phyloP scores from a whole-genome alignment of 768 basidiomycete genomes.

The Russula compacta region DNA sequence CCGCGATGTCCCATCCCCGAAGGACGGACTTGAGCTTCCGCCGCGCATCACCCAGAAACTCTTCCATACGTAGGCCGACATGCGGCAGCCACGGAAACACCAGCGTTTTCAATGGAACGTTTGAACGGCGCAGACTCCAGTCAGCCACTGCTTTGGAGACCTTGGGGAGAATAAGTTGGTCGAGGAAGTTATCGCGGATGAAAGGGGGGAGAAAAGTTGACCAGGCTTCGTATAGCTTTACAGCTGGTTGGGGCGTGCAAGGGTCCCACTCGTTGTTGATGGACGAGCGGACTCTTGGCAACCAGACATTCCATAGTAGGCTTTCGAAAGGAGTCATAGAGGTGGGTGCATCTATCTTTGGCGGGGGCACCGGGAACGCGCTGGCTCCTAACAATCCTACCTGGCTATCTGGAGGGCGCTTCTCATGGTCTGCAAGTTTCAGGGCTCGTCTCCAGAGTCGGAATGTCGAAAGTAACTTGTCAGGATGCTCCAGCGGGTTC shows the following conservation, averaged over 20 bases:
- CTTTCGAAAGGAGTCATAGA: constrained; percentile 98
- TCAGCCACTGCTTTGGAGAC: constrained; percentile 73
- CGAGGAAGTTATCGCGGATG: constrained; percentile 89
- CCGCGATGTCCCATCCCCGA: constrained; percentile 62
- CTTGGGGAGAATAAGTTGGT: constrained; percentile 93
- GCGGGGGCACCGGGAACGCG: constrained; percentile 25
- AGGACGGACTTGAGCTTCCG: constrained; percentile 77
- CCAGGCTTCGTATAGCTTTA: constrained; percentile 86
- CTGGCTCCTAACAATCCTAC: constrained; percentile 52
- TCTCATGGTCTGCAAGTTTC: constrained; percentile 44
- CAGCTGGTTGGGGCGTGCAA: constrained; percentile 58
- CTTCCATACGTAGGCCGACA: constrained; percentile 74
- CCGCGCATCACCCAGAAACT: constrained; percentile 77
- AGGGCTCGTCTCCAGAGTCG: constrained; percentile 61
- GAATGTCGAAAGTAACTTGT: constrained; percentile 53
- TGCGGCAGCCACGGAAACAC: constrained; percentile 96
- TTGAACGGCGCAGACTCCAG: constrained; percentile 62
- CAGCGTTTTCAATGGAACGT: constrained; percentile 59
- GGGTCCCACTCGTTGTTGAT: constrained; percentile 96
- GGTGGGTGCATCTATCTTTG: constrained; percentile 55
- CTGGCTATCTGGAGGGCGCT: constrained; percentile 32
- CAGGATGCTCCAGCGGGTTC: constrained; percentile 77
- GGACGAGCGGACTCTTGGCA: constrained; percentile 86
- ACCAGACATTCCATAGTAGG: constrained; percentile 89
- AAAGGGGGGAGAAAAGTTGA: constrained; percentile 79